Conservation (phyloP, 768 basidiomycete genomes). For the Leccinum disarticulatum region DNA sequence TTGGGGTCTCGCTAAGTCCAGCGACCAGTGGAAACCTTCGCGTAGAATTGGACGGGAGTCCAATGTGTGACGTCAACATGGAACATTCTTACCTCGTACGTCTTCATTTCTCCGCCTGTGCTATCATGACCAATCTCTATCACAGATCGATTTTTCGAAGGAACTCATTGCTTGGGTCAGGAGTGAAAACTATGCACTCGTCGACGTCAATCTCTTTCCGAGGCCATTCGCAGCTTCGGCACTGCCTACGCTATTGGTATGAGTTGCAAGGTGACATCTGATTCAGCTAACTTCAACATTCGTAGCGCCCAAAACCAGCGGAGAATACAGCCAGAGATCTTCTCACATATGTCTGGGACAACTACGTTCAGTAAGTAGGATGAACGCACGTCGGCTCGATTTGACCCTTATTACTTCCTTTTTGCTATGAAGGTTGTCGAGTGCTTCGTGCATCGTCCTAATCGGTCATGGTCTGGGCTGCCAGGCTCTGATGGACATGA, state of each 20-base stretch:
- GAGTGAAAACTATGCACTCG: constrained; percentile 61
- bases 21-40: constrained; percentile 78
- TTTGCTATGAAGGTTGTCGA: constrained; percentile 56
- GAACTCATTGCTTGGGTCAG: constrained; percentile 77
- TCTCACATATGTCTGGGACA: constrained; percentile 91
- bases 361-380: constrained; percentile 81
- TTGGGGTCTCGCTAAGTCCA: background rate
- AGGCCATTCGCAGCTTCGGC: constrained; percentile 44
- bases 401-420: background rate
- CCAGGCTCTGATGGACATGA: constrained; percentile 68
- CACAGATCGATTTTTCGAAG: constrained; percentile 85
- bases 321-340: constrained; percentile 56
- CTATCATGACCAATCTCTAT: constrained; percentile 2
- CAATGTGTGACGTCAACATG: constrained; percentile 68
- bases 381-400: background rate
- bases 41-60: constrained; percentile 73
- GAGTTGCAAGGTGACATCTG: constrained; percentile 2
- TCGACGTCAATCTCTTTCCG: constrained; percentile 86
- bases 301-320: constrained; percentile 40
- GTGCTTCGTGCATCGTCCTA: constrained; percentile 70
- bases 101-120: background rate
- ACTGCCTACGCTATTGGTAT: constrained; percentile 34
- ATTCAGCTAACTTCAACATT: background rate
- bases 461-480: constrained; percentile 90
- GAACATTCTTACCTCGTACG: constrained; percentile 84